phyloP scores from a whole-genome alignment of 169 alveolate species.

The Eimeria praecox region DNA sequence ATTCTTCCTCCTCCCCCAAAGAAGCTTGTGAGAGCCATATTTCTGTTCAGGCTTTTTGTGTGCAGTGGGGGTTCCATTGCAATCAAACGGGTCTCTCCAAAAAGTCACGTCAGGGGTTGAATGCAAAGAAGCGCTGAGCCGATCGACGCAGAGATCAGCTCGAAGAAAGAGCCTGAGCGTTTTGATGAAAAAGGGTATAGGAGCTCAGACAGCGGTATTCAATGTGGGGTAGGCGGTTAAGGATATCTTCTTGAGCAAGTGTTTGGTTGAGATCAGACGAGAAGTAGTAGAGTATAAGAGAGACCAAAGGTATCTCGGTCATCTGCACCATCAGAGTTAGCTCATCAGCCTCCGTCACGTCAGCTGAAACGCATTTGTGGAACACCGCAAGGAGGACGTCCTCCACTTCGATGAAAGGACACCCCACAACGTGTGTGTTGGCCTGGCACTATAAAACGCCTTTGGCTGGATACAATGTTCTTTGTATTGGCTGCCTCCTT shows the following conservation, averaged over 20 bases:
- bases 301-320: constrained; percentile 81
- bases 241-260: constrained; percentile 83
- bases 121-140: background rate
- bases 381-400: background rate
- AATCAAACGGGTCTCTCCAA: background rate
- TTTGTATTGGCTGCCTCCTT: too few relatives aligned
- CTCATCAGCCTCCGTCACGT: constrained; percentile 83
- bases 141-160: background rate
- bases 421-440: too few relatives aligned
- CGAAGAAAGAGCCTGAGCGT: constrained; percentile 20
- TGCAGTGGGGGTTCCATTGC: background rate
- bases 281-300: constrained; percentile 83
- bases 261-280: constrained; percentile 79
- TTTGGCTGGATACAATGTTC: too few relatives aligned
- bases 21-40: too few relatives aligned
- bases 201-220: constrained; percentile 87
- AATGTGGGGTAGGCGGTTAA: constrained; percentile 87
- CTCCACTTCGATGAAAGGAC: too few relatives aligned
- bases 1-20: background rate
- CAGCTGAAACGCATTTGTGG: constrained; percentile 68
- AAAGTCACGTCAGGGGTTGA: background rate
- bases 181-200: constrained; percentile 71
- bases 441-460: too few relatives aligned
- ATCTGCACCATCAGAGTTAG: constrained; percentile 78
- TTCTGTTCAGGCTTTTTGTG: background rate